Evolutionary conservation across 345 rosid species (phyloP).

Genomic region (Populus deltoides): DNA sequence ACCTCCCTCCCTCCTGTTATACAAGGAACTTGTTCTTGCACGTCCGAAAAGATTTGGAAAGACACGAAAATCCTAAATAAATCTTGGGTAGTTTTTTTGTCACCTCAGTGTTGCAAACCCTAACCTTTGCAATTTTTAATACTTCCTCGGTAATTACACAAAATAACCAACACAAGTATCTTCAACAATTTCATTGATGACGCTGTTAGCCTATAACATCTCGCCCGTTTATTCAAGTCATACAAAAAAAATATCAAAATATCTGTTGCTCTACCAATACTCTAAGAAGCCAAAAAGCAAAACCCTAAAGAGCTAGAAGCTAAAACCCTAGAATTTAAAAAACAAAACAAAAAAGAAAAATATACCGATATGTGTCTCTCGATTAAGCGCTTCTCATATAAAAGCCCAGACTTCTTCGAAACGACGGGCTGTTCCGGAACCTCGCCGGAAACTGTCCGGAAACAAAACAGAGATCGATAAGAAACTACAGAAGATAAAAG

Average conservation of each 20-base stretch:
- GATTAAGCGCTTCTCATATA: slow-evolving; percentile 85
- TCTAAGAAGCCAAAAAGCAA: neutral
- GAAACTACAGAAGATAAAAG: neutral
- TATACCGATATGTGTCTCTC: slow-evolving; percentile 74
- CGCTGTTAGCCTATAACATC: neutral
- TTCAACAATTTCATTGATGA: no score
- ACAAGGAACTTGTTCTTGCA: neutral
- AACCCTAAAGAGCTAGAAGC: neutral
- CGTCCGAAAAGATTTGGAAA: neutral
- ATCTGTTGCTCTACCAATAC: neutral
- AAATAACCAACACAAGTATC: neutral
- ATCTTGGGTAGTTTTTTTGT: no score
- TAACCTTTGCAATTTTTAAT: neutral
- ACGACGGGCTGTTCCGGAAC: slow-evolving; percentile 93
- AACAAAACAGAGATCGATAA: neutral
- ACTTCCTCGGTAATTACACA: neutral
- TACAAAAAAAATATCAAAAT: neutral
- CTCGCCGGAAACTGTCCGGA: slow-evolving; percentile 75
- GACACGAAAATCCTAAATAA: no score
- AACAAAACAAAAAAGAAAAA: neutral
- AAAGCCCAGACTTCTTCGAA: slow-evolving; percentile 71
- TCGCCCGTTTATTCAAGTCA: neutral
- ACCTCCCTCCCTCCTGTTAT: neutral
- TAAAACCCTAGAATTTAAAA: slow-evolving; percentile 12
- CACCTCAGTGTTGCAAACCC: neutral